Evolutionary conservation across 179 eudicot genomes (phyloP), one percentile per base, ranked within the genome.

Genomic region (Gypsophila paniculata): DNA sequence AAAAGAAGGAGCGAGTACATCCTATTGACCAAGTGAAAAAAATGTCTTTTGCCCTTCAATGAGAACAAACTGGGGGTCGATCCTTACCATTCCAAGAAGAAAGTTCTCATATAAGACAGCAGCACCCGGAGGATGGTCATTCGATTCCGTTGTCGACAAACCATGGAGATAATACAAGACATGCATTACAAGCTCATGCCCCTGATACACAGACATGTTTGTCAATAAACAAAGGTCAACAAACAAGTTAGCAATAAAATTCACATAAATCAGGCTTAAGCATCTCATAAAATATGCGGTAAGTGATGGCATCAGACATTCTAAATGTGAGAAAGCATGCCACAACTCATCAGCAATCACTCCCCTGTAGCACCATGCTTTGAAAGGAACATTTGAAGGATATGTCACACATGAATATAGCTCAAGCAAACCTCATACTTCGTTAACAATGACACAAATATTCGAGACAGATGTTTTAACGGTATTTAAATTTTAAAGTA

Each of bases 101-200:
- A 95, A 90, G 19, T 90, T 89, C 76, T 92, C 99, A 74, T 92
- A 95, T 58, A 85, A 78, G 80, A 54, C 73, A 75, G 93, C 79
- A 76, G 89, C 86, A 76, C 79, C 73, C 73, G 86, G 79, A 67
- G 85, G 77, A 65, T 76, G 81, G 48, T 80, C 86, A 72, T 44
- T 74, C 63, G 88, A 81, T 70, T 85, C 91, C 32, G 82, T 74
- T 29, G 80, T 65, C 72, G 71, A 79, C 65, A 86, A 80, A 71
- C 88, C 72, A 39, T 86, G 87, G 70, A 92, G 88, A 78, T 92
- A 90, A 82, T 84, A 92, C 38, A 89, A 80, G 22, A 95, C 85
- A 85, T 90, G 91, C 96, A 95, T 88, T 55, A 86, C 89, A 78
- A 95, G 96, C 81, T 95, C 99, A 72, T 92, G 99, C 18, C 96